Evolutionary conservation across 352 stramenopile genomes (phyloP), one percentile per base, ranked within the genome.

Genomic region (Pythium pyrilobum): DNA sequence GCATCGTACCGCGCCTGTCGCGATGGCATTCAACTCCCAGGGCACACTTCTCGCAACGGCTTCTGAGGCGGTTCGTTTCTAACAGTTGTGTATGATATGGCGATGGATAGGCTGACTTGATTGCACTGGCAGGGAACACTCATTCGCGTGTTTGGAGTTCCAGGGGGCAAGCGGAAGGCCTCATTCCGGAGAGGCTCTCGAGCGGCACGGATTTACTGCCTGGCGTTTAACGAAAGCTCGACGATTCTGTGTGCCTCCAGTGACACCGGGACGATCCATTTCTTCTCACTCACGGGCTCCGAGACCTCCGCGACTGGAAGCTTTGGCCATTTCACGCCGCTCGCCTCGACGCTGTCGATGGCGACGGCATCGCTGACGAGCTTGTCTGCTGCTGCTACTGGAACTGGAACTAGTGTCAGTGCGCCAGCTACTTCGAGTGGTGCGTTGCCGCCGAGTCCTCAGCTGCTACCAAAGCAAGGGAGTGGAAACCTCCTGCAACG

Each of bases 141-240:
- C 34, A 95, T 99, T 59, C 84, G 97, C n/a, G 86, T 99, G 20
- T 99, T 98, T 73, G 81, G 96, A 46, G 96, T 98, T 7, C 80
- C 89, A 41, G 95, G 78, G 1, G 94, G 95, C 10, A 85, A 83
- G 56, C 88, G 96, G 55, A 69, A 93, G 29, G 84, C 87, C 27
- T 96, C 98, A 43, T 97, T 99, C 53, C 87, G 96, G 29, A 74
- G 96, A 18, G 97, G 97, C 1, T 97, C 97, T 16, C 97, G 99
- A 66, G 73, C 92, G 6, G 95, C 96, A 9, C 85, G 89, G 42
- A 97, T 99, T 52, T 98, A 96, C 56, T 98, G 91, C 59, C 67
- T 99, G 20, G 77, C 89, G 6, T 99, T 99, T 67, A 98, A 97
- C 66, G 81, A 95, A 54, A 85, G 79, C 59, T 92, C 86, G 48